Base-by-base conservation (phyloP, 306 rosid genomes). In the Dalbergia cochinchinensis region DNA sequence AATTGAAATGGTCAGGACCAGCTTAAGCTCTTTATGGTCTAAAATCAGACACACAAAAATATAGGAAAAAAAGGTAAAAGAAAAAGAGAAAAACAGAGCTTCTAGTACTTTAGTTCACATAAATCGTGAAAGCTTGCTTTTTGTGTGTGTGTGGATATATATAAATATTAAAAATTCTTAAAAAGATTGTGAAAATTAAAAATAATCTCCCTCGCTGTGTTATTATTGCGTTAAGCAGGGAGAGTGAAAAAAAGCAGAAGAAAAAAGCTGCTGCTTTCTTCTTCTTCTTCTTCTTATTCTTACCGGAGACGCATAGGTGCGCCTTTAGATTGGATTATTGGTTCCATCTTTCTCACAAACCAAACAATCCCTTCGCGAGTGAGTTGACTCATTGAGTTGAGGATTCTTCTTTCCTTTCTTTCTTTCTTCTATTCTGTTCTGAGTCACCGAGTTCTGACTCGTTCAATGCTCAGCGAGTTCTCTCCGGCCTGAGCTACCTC, bases 181-280 rank as follows among this genome's bases (percentile, higher is more conserved):
- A 39, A 63, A 7, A 64, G 35, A 31, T 64, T n/a, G 18, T 14
- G 5, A 63, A 33, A 63, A 63, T 63, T 64, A 39, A 42, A 65
- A 65, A 13, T 41, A 66, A 37, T 35, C 15, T 37, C 37, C 20
- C 8, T 67, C 41, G 3, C 5, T 39, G 13, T 48, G 48, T 15
- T 51, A 35, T 53, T 73, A 60, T 63, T 48, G 11, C 69, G 85
- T 48, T 79, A 26, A 70, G 76, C 67, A 63, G 57, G 60, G 53
- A 42, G 35, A 41, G 51, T 5, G 79, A 61, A 53, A 68, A 78
- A 83, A 78, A 70, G 57, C 78, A 54, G 60, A 54, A 7, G 9
- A 66, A 83, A 86, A 90, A 91, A 90, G 94, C 83, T 83, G 89
- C 73, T 77, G 76, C 89, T 33, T 87, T 42, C 70, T 19, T 76